Base-by-base conservation (phyloP, 768 basidiomycete species). In the Collybia sp. region DNA sequence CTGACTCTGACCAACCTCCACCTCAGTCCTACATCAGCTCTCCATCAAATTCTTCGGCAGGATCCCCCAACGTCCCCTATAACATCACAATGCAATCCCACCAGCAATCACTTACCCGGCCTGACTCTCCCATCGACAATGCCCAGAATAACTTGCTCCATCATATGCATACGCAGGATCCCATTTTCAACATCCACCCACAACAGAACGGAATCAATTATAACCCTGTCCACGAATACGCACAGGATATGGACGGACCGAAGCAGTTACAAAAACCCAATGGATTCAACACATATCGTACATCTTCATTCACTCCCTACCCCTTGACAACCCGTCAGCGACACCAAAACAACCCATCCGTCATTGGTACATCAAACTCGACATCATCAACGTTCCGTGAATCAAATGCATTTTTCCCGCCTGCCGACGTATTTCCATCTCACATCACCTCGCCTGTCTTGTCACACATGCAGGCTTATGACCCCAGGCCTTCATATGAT, bases 61-160 rank as follows among this genome's bases (percentile, higher is more conserved):
- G 69, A 47, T 79, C 79, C 49, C 78, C 81, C 46, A 71, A 78
- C 32, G 62, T 77, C 16, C 78, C 77, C 48, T 83, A 72, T 59
- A 80, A 76, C 53, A 58, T 74, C 39, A 57, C 71, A 53, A 72
- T 74, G 52, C 74, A 76, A 49, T 57, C 68, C 30, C 75, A 72
- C 44, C 71, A 66, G 30, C 64, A 63, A 35, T 60, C 66, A 35
- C 55, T 66, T 43, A 48, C 64, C 40, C 76, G 72, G 49, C 64
- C 80, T 31, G 79, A 80, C 53, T 79, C 82, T 8, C 69, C 75
- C 17, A 54, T 66, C 51, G 70, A 72, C 56, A 59, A 67, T 60
- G 56, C 55, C 49, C 60, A 62, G 51, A 62, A 63, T 54, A 54
- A 43, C 56, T 61, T 62, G 44, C 62, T 59, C 19, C 62, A 60